phyloP scores from a whole-genome alignment of 164 flowering plant genomes.

The Kingdonia uniflora region DNA sequence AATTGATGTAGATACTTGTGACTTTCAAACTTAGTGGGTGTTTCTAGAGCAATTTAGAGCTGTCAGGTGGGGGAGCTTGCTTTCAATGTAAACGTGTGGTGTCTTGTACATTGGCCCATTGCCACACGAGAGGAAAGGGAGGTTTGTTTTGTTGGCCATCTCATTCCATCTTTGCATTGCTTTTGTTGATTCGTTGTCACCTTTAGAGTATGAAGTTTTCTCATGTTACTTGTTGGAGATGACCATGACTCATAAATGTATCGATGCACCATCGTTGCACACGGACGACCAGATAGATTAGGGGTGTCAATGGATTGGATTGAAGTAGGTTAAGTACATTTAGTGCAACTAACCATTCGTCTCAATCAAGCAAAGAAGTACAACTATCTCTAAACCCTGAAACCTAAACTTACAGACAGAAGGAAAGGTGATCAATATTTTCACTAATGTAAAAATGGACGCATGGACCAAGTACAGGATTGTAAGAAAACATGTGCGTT shows the following conservation, averaged over 20 bases:
- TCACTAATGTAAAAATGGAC: not conserved
- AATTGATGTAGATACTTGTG: too few relatives aligned
- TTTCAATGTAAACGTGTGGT: constrained; percentile 4
- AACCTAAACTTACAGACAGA: not conserved
- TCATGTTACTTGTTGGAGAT: constrained; percentile 1
- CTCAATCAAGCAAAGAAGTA: too few relatives aligned
- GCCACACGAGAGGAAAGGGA: not conserved
- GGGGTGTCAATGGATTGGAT: too few relatives aligned
- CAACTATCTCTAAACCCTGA: too few relatives aligned
- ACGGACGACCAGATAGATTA: too few relatives aligned
- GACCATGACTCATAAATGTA: not conserved
- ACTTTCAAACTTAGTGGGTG: too few relatives aligned
- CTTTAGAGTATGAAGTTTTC: not conserved
- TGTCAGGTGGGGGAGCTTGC: not conserved
- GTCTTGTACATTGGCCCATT: constrained; percentile 1
- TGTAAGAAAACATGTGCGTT: too few relatives aligned
- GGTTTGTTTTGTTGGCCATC: constrained; percentile 3
- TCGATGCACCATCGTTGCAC: not conserved
- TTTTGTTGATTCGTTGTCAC: constrained; percentile 9
- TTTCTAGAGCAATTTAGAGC: too few relatives aligned
- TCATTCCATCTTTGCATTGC: constrained; percentile 4
- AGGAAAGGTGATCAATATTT: too few relatives aligned
- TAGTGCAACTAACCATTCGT: too few relatives aligned
- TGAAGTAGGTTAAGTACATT: too few relatives aligned
- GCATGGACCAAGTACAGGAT: too few relatives aligned